Evolutionary conservation across 768 basidiomycete species (phyloP), one percentile per base, ranked within the genome.

Genomic region (Chalciporus chontae): DNA sequence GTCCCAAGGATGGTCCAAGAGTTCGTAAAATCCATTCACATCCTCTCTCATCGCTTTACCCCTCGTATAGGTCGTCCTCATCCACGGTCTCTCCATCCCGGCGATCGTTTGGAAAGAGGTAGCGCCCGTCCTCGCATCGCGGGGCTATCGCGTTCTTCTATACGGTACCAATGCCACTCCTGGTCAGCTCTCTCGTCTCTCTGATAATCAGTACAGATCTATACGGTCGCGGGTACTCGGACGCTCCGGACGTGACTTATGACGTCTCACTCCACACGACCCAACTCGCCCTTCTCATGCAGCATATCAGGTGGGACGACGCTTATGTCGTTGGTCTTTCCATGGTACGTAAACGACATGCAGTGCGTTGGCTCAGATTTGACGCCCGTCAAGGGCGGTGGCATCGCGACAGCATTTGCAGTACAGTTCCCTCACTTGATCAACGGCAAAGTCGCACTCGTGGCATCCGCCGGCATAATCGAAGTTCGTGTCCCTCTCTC

Each of bases 251-350:
- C 18, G 80, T 77, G 14, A 79, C 76, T 4, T 88, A 91, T 63
- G 77, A 87, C 54, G 68, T 78, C 1, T 68, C 73, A 5, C 72
- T 92, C 4, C 85, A 85, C 61, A 81, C 81, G 1, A 82, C 80
- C 0, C 89, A 91, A 58, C 83, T 92, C n/a, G 90, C 90, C 0
- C 75, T 90, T 6, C 77, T 92, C 43, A 78, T 92, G 77, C 89
- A 91, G 54, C 80, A 90, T 54, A 65, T 90, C 40, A 76, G 73
- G 45, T 92, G 89, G 88, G 73, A 78, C 9, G 77, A 79, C 53
- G 81, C 85, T 0, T 69, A 77, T 46, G 66, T 91, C 34, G 78
- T 78, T 0, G 89, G 87, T 13, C 70, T 89, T 14, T 90, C 88
- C 18, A 91, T 92, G 90, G 87, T 83, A 47, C 11, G 48, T 43